A percentile compares a stretch with the other conserved stretches of the same genome.
These are phyloP conservation scores for Calonectria hongkongensis DNA, from an alignment of 2,329 filamentous ascomycete genomes.

Conservation along the genomic window DNA sequence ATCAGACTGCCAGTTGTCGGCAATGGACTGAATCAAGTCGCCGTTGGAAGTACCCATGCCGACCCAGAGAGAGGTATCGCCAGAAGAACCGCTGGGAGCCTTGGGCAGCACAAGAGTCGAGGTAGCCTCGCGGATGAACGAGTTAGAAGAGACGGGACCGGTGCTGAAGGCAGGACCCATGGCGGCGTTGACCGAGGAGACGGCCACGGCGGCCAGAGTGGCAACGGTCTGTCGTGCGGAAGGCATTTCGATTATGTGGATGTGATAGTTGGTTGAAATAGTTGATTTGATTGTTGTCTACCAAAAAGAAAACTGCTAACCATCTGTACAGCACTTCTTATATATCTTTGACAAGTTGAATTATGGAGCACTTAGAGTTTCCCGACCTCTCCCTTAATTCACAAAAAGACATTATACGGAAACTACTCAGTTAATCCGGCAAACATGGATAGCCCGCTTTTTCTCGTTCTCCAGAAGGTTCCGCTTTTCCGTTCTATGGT, in stretches of 20 bases:
- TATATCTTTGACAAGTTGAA: constrained; percentile 2
- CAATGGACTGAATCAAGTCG: constrained; percentile 68
- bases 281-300: background rate
- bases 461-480: background rate
- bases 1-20: constrained; percentile 58
- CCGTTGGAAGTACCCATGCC: constrained; percentile 69
- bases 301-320: background rate
- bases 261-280: background rate
- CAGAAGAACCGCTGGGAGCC: constrained; percentile 59
- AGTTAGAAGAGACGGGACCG: constrained; percentile 62
- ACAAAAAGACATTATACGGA: background rate
- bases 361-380: background rate
- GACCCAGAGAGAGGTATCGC: constrained; percentile 66
- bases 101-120: constrained; percentile 65
- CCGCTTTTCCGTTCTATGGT: background rate
- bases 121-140: constrained; percentile 65
- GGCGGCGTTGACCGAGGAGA: constrained; percentile 50
- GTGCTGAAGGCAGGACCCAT: constrained; percentile 65
- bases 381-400: constrained; percentile 5
- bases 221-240: constrained; percentile 44
- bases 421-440: background rate
- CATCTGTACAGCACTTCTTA: background rate
- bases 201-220: constrained; percentile 44
- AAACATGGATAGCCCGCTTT: constrained; percentile 10
- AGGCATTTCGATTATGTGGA: constrained; percentile 41